Evolutionary conservation across 495 filamentous ascomycete genomes (phyloP).

Genomic region (Daldinia childiae): DNA sequence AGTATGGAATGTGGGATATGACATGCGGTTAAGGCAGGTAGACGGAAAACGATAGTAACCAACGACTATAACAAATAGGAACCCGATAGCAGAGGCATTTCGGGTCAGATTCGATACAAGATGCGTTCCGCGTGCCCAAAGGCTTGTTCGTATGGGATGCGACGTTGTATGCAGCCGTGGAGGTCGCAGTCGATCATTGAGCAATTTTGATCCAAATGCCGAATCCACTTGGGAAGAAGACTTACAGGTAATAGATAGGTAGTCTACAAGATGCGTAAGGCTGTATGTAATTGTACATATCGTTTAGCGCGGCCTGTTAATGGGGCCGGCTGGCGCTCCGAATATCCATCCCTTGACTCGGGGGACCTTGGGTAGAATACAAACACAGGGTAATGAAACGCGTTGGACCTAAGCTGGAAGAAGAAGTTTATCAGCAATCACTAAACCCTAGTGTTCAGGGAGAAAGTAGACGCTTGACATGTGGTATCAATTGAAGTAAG

Average conservation of each 20-base stretch:
- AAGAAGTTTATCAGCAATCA: neutral
- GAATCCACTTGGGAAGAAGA: slow-evolving; percentile 36
- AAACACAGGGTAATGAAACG: slow-evolving; percentile 28
- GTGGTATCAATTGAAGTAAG: neutral
- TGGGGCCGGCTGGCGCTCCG: slow-evolving; percentile 17
- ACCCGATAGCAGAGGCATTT: slow-evolving; percentile 27
- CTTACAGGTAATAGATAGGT: slow-evolving; percentile 9
- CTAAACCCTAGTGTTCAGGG: neutral
- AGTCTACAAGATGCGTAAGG: slow-evolving; percentile 16
- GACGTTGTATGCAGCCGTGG: slow-evolving; percentile 46
- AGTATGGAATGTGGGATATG: neutral
- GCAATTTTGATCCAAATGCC: slow-evolving; percentile 43
- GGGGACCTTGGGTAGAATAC: neutral
- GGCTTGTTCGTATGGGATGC: slow-evolving; percentile 45
- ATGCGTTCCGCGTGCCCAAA: slow-evolving; percentile 49
- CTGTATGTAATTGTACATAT: slow-evolving; percentile 8
- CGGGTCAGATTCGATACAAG: slow-evolving; percentile 47
- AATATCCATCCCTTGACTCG: slow-evolving; percentile 2
- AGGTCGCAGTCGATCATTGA: slow-evolving; percentile 45
- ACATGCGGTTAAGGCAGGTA: neutral
- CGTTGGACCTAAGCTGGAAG: slow-evolving; percentile 13
- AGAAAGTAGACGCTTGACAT: neutral
- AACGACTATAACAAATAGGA: slow-evolving; percentile 1
- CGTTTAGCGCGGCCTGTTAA: neutral
- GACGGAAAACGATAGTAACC: slow-evolving; percentile 6